Evolutionary conservation across 495 filamentous ascomycete genomes (phyloP).

Genomic region (Cercophora sp.): DNA sequence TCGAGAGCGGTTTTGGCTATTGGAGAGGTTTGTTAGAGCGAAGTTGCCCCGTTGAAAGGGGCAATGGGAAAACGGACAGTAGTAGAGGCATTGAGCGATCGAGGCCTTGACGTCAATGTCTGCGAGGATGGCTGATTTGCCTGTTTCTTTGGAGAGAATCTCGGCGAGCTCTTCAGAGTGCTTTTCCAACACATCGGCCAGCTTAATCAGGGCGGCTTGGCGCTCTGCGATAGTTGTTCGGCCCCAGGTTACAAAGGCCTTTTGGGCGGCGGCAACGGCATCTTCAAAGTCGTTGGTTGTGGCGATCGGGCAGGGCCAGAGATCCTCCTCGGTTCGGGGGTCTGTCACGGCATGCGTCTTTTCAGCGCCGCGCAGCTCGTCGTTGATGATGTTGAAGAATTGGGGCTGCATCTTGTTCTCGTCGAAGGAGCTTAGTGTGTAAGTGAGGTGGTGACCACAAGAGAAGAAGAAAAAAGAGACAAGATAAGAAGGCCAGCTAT

Average conservation of each 20-base stretch:
- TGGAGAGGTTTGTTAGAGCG: neutral
- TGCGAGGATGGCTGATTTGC: conserved; percentile 35
- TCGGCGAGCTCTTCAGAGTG: conserved; percentile 34
- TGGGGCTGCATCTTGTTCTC: conserved; percentile 25
- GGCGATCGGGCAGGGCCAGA: conserved; percentile 45
- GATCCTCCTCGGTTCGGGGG: conserved; percentile 44
- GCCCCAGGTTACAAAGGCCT: conserved; percentile 44
- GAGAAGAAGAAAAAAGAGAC: neutral
- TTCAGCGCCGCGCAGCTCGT: conserved; percentile 35
- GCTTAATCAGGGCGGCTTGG: conserved; percentile 50
- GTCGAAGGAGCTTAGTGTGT: neutral
- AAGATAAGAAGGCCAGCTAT: too few species aligned
- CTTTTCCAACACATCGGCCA: conserved; percentile 37
- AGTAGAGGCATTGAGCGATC: conserved; percentile 24
- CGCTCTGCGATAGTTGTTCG: conserved; percentile 43
- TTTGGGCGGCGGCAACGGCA: conserved; percentile 43
- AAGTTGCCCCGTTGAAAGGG: neutral
- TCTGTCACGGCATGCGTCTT: conserved; percentile 38
- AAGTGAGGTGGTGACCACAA: neutral
- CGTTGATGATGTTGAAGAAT: conserved; percentile 47
- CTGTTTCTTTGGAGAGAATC: conserved; percentile 38
- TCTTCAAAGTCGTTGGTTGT: conserved; percentile 45
- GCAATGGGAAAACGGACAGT: conserved; percentile 11
- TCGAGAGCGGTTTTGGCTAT: conserved; percentile 34
- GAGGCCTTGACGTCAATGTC: conserved; percentile 25